These are phyloP conservation scores for Auricularia cornea DNA, from an alignment of 768 basidiomycete genomes.

Conservation along the genomic window DNA sequence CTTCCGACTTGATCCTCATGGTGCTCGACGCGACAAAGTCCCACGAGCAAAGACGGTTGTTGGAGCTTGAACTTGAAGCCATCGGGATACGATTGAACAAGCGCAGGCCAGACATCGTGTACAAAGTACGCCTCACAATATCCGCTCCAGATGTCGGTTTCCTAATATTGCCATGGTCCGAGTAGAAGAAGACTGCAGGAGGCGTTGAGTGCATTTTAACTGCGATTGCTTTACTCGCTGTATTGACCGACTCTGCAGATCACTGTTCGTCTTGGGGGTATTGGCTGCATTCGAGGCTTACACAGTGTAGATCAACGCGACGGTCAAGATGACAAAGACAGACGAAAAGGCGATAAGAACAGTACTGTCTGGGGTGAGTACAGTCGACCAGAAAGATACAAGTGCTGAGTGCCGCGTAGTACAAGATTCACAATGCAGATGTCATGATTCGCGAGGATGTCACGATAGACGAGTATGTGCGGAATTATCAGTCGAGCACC, in stretches of 20 bases:
- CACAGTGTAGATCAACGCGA: conserved; percentile 81
- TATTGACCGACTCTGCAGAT: conserved; percentile 38
- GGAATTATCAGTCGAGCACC: conserved; percentile 6
- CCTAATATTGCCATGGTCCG: no score
- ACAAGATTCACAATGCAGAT: conserved; percentile 90
- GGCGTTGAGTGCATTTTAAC: conserved; percentile 36
- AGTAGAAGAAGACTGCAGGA: conserved; percentile 68
- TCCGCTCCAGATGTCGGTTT: no score
- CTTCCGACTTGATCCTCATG: conserved; percentile 85
- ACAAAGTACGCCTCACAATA: conserved; percentile 43
- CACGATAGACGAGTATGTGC: conserved; percentile 15
- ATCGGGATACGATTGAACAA: conserved; percentile 95
- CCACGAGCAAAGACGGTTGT: conserved; percentile 77
- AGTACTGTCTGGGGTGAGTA: conserved; percentile 79
- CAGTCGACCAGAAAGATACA: neutral
- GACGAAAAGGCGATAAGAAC: conserved; percentile 93
- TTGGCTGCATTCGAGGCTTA: no score
- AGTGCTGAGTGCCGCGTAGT: neutral
- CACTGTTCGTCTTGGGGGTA: conserved; percentile 38
- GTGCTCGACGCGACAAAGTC: conserved; percentile 93
- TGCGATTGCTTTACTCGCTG: conserved; percentile 6
- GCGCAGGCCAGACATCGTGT: conserved; percentile 83
- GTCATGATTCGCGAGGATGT: conserved; percentile 99
- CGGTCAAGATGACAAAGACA: conserved; percentile 88
- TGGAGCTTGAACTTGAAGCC: conserved; percentile 92